phyloP scores from a whole-genome alignment of 257 asterid genomes.

The Perilla frutescens region DNA sequence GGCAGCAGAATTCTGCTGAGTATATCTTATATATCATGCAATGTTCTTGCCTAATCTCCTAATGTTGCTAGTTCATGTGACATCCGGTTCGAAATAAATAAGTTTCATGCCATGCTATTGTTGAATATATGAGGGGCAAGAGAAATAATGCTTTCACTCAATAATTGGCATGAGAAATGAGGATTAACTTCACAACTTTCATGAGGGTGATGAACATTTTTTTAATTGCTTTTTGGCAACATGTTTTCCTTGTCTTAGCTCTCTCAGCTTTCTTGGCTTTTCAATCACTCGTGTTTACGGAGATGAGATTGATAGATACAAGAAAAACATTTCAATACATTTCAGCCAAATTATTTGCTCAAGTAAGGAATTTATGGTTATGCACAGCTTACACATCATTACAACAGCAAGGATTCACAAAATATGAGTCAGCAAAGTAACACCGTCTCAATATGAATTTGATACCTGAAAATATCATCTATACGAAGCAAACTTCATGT shows the following conservation, averaged over 20 bases:
- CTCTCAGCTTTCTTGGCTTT: background rate
- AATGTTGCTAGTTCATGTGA: conserved; percentile 29
- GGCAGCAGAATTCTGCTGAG: background rate
- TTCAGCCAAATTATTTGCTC: conserved; percentile 17
- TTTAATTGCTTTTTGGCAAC: background rate
- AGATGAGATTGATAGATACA: background rate
- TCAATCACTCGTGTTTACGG: background rate
- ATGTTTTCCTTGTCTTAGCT: conserved; percentile 26
- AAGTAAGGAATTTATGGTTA: conserved; percentile 21
- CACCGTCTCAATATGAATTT: conserved; percentile 28
- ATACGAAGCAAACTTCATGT: conserved; percentile 24
- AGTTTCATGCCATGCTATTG: background rate
- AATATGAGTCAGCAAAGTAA: conserved; percentile 13
- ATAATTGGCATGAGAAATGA: conserved; percentile 19
- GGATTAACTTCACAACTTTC: conserved; percentile 17
- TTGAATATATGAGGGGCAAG: background rate
- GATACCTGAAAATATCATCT: conserved; percentile 36
- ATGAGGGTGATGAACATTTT: conserved; percentile 17
- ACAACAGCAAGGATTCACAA: conserved; percentile 32
- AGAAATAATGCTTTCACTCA: background rate
- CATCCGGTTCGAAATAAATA: background rate
- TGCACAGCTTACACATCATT: conserved; percentile 37
- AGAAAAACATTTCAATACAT: background rate
- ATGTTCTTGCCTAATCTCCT: background rate
- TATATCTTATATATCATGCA: background rate